Evolutionary conservation across 192 early-diverging fungal species (phyloP).

Genomic region (Chytriomyces sp.): DNA sequence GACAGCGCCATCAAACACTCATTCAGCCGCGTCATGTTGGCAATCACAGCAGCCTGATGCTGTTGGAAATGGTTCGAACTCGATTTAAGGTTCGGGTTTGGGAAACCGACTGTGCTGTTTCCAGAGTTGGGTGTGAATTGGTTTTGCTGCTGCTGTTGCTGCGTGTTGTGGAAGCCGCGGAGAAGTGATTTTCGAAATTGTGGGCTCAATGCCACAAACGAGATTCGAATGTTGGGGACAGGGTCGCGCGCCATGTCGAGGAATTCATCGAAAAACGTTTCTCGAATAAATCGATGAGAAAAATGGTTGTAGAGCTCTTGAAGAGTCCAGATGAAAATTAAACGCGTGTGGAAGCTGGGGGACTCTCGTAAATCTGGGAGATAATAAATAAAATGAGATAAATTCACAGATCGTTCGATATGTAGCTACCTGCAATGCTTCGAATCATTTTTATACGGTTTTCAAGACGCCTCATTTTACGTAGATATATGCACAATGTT

Average conservation of each 20-base stretch:
- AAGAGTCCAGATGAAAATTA: slow-evolving; percentile 48
- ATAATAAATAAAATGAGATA: neutral
- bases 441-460: slow-evolving; percentile 46
- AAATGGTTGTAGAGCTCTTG: slow-evolving; percentile 41
- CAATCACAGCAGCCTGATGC: slow-evolving; percentile 5
- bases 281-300: slow-evolving; percentile 47
- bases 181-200: slow-evolving; percentile 39
- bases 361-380: slow-evolving; percentile 48
- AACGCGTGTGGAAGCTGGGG: slow-evolving; percentile 39
- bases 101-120: neutral
- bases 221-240: slow-evolving; percentile 52
- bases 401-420: neutral
- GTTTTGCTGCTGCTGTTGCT: slow-evolving; percentile 14
- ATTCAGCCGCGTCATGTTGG: slow-evolving; percentile 24
- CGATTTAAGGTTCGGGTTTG: neutral
- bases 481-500: slow-evolving; percentile 42
- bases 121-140: neutral
- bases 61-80: neutral
- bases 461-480: slow-evolving; percentile 42
- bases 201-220: slow-evolving; percentile 38
- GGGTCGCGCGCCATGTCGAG: slow-evolving; percentile 48
- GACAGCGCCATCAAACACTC: slow-evolving; percentile 26
- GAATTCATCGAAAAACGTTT: slow-evolving; percentile 42
- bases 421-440: slow-evolving; percentile 45
- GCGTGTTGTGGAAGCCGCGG: slow-evolving; percentile 2